Base-by-base conservation (phyloP, 192 early-diverging fungal genomes). In the Backusella westeae region DNA sequence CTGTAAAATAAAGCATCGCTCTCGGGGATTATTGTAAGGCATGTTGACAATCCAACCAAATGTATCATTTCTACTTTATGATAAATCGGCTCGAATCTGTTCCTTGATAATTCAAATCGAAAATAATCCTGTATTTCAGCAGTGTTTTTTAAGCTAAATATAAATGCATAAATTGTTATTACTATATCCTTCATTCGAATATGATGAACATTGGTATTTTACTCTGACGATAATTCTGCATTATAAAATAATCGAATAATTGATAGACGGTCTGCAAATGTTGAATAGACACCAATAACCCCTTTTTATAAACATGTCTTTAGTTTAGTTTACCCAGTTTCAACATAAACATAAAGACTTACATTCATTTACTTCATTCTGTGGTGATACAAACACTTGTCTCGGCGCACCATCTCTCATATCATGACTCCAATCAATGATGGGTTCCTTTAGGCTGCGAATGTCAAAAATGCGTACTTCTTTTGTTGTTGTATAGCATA, bases 401-500 rank as follows among this genome's bases (percentile, higher is more conserved):
- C 23, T 63, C 1, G 56, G 56, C 12, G 56, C 23, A 4, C 56
- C 56, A 63, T 63, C 56, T 63, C 56, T 63, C 56, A 63, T 63
- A 2, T 63, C 56, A 26, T 63, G 56, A 63, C 12, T 3, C 56
- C 56, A 63, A 29, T 63, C 56, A 29, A 63, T 63, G 12, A 63
- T 63, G 1, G 56, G 56, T 8, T 63, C 56, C 10, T 23, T 63
- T 10, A 26, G 9, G 4, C 10, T 63, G 9, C 23, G 21, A 29
- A 63, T 63, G 12, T 63, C 56, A 63, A 63, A 63, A 4, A 63
- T 26, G 26, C 56, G 56, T 14, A 63, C 56, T 32, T 29, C 23
- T 63, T 63, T 63, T 29, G 56, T 63, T 63, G 56, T 63, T 29
- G 56, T 8, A 63, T 63, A 63, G 56, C 56, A 63, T 63, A 63